Percentiles rank a stretch among this genome's conserved stretches.
These are phyloP conservation scores for Coniosporium tulheliwenetii DNA, from an alignment of 2,329 filamentous ascomycete species.

Conservation along the genomic window DNA sequence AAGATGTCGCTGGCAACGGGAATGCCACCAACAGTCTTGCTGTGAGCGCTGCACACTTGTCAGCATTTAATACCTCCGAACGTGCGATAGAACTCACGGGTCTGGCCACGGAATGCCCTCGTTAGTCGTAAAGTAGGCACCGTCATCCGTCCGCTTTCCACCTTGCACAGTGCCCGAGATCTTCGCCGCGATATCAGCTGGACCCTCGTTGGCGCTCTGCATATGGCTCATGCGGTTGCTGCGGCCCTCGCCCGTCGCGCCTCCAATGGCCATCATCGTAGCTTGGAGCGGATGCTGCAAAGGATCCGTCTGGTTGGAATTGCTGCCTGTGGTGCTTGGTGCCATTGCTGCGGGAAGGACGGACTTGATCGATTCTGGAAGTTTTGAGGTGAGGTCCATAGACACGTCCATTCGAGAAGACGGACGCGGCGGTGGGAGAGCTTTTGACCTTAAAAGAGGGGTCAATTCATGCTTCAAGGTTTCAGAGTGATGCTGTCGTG, in stretches of 20 bases:
- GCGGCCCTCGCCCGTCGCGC: constrained; percentile 21
- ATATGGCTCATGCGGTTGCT: constrained; percentile 23
- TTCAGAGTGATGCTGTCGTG: too few relatives aligned
- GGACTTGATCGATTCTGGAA: not conserved
- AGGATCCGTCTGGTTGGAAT: constrained; percentile 17
- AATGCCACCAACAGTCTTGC: constrained; percentile 37
- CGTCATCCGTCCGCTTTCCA: constrained; percentile 33
- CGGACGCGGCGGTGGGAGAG: not conserved
- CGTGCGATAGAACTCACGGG: constrained; percentile 14
- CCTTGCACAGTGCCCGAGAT: constrained; percentile 29
- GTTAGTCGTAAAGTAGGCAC: constrained; percentile 38
- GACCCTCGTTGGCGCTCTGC: constrained; percentile 34
- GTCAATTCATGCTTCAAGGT: too few relatives aligned
- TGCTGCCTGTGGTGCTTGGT: constrained; percentile 3
- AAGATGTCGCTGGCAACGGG: constrained; percentile 35
- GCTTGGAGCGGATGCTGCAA: constrained; percentile 26
- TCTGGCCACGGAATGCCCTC: constrained; percentile 38
- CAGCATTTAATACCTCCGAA: constrained; percentile 1
- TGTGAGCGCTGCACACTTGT: constrained; percentile 19
- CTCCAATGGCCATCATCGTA: constrained; percentile 24
- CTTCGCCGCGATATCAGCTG: constrained; percentile 35
- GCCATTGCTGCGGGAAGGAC: constrained; percentile 1
- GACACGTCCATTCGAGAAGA: constrained; percentile 3
- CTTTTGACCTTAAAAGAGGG: too few relatives aligned
- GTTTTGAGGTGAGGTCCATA: constrained; percentile 2